Conservation (phyloP, 768 basidiomycete species). For the Candolleomyces eurysporus region DNA sequence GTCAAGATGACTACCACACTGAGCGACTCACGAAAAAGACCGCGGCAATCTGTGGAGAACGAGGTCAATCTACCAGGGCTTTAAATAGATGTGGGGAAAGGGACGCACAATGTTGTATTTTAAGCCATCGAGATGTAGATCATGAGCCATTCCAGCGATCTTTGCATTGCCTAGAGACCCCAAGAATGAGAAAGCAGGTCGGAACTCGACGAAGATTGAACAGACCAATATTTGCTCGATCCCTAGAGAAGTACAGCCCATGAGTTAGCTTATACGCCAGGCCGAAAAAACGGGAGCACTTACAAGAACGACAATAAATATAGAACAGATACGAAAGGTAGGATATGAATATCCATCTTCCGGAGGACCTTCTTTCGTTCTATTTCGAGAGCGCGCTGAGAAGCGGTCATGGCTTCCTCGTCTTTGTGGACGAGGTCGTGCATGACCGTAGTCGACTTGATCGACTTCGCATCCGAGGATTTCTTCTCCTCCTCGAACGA, state of each 20-base stretch:
- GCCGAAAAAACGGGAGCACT: slow-evolving; percentile 15
- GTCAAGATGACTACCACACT: neutral
- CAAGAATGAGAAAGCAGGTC: neutral
- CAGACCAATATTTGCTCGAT: slow-evolving; percentile 31
- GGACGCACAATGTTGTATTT: slow-evolving; percentile 30
- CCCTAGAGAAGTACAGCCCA: slow-evolving; percentile 13
- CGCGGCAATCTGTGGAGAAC: slow-evolving; percentile 23
- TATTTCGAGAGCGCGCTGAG: slow-evolving; percentile 2
- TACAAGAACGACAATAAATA: slow-evolving; percentile 48
- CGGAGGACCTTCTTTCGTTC: slow-evolving; percentile 30
- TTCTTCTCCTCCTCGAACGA: neutral
- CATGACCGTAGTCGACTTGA: neutral
- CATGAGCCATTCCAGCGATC: slow-evolving; percentile 30
- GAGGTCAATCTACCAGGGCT: neutral
- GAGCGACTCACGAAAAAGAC: slow-evolving; percentile 26
- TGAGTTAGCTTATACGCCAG: neutral
- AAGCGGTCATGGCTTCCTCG: neutral
- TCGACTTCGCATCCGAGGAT: neutral
- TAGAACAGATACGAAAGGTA: slow-evolving; percentile 43
- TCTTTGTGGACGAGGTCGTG: neutral
- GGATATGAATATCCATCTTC: slow-evolving; percentile 44
- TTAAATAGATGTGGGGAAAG: neutral
- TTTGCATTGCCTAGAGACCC: slow-evolving; percentile 24
- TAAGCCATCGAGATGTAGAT: slow-evolving; percentile 27
- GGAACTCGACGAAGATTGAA: neutral